These are phyloP conservation scores for Phoenix dactylifera DNA, from an alignment of 176 grass and related monocot species.

Conservation along the genomic window DNA sequence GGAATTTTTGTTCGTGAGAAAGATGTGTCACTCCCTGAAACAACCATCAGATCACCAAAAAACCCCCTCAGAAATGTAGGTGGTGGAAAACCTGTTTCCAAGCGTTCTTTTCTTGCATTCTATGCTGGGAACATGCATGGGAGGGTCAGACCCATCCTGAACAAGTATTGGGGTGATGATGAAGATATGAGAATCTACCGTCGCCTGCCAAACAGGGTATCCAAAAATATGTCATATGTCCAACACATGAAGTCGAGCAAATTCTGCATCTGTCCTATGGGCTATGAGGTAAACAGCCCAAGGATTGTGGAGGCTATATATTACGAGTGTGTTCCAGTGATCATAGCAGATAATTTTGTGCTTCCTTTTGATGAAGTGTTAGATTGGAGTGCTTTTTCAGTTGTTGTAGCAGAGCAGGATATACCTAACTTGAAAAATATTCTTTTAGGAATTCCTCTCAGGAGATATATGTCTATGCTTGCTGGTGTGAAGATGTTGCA, in stretches of 20 bases:
- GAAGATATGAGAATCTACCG: conserved; percentile 13
- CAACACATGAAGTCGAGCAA: conserved; percentile 14
- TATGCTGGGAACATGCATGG: conserved; percentile 18
- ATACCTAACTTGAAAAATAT: conserved; percentile 10
- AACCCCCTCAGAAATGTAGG: conserved; percentile 1
- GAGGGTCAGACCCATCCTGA: conserved; percentile 6
- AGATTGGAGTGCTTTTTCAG: conserved; percentile 9
- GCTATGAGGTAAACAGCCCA: conserved; percentile 16
- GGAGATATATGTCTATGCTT: conserved; percentile 5
- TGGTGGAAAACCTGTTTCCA: conserved; percentile 1
- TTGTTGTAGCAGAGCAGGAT: conserved; percentile 14
- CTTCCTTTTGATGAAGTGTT: conserved; percentile 11
- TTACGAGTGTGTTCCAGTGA: conserved; percentile 14
- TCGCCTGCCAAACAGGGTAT: conserved; percentile 8
- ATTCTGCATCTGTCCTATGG: conserved; percentile 20
- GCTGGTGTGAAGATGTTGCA: conserved; percentile 9
- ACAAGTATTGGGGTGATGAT: conserved; percentile 14
- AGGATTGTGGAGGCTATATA: conserved; percentile 14
- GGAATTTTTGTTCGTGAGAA: conserved; percentile 10
- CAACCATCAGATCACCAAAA: conserved; percentile 6
- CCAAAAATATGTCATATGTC: conserved; percentile 5
- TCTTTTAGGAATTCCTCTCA: neutral
- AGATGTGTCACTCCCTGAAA: conserved; percentile 13
- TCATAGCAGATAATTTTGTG: conserved; percentile 19
- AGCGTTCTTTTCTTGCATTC: conserved; percentile 7